These are phyloP conservation scores for Geosmithia morbida DNA, from an alignment of 2,329 filamentous ascomycete species.

Conservation along the genomic window DNA sequence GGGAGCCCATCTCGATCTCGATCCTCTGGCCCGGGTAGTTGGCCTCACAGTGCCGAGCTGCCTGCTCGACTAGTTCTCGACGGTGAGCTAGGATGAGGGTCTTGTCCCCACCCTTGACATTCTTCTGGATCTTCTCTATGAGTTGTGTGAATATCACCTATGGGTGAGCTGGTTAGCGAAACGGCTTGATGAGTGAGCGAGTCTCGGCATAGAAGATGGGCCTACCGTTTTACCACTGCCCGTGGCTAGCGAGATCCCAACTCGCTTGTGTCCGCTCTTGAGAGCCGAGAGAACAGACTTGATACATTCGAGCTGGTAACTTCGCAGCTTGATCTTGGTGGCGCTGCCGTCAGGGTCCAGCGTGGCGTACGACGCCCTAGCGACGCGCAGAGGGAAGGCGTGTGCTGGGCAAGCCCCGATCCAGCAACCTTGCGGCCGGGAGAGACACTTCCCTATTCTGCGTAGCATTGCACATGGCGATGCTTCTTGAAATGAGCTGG, in stretches of 20 bases:
- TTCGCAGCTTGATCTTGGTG: conserved; percentile 44
- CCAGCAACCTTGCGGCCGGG: conserved; percentile 5
- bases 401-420: neutral
- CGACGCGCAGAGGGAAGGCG: neutral
- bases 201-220: neutral
- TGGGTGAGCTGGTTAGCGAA: conserved; percentile 1
- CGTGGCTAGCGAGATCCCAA: conserved; percentile 78
- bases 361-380: neutral
- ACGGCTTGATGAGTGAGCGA: neutral
- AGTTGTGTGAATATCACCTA: conserved; percentile 93
- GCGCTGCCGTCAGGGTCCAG: conserved; percentile 1
- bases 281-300: conserved; percentile 61
- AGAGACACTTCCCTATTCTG: conserved; percentile 12
- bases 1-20: conserved; percentile 82
- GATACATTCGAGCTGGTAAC: conserved; percentile 89
- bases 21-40: conserved; percentile 70
- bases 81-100: conserved; percentile 88
- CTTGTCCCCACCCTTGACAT: conserved; percentile 41
- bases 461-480: conserved; percentile 21
- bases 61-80: conserved; percentile 87
- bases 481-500: neutral
- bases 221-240: conserved; percentile 76
- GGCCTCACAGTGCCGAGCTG: conserved; percentile 65
- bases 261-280: conserved; percentile 55
- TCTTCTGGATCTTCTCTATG: conserved; percentile 57